Evolutionary conservation across 805 yeast genomes (phyloP).

Genomic region (Teunomyces stri): DNA sequence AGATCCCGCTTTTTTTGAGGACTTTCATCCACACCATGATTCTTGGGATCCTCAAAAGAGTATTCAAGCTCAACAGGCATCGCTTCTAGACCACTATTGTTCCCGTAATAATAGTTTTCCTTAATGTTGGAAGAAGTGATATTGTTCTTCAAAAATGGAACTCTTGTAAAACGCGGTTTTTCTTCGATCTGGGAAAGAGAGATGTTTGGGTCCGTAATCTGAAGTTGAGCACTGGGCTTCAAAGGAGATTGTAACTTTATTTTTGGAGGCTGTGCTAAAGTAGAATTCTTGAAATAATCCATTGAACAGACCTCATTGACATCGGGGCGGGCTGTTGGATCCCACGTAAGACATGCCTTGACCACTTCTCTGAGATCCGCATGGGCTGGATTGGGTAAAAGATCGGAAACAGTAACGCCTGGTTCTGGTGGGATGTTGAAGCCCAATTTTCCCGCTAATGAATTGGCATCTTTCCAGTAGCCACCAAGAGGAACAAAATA

Average conservation of each 20-base stretch:
- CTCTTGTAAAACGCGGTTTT: not conserved
- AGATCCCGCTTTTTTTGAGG: no score
- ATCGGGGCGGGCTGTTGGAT: conserved; percentile 63
- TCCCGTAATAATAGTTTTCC: not conserved
- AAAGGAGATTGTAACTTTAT: not conserved
- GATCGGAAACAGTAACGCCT: conserved; percentile 47
- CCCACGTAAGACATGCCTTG: conserved; percentile 66
- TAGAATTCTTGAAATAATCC: conserved; percentile 54
- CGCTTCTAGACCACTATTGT: not conserved
- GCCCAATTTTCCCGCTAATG: conserved; percentile 53
- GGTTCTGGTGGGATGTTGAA: conserved; percentile 53
- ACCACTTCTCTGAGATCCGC: conserved; percentile 43
- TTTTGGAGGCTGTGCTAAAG: not conserved
- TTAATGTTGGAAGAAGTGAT: not conserved
- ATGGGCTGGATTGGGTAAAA: conserved; percentile 46
- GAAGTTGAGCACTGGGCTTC: not conserved
- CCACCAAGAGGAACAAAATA: conserved; percentile 59
- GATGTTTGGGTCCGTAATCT: not conserved
- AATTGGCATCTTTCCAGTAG: conserved; percentile 63
- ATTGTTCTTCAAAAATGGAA: no score
- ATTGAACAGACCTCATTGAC: conserved; percentile 47
- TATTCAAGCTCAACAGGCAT: not conserved
- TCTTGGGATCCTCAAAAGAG: not conserved
- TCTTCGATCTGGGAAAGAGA: not conserved
- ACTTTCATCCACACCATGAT: no score